phyloP scores from a whole-genome alignment of 1,284 basidiomycete species.

The Ustilago nuda region DNA sequence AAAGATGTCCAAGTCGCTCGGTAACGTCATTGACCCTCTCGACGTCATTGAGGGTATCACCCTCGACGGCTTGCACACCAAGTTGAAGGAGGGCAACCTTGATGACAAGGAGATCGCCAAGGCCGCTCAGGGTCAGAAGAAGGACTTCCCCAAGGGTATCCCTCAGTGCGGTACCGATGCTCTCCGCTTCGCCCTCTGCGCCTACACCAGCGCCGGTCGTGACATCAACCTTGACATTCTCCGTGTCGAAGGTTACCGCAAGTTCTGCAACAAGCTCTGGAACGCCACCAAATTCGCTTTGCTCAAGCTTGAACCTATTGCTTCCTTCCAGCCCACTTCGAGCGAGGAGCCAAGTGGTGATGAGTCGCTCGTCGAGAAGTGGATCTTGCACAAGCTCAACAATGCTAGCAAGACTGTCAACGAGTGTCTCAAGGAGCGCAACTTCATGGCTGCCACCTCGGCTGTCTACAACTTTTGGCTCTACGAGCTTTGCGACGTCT shows the following conservation, averaged over 20 bases:
- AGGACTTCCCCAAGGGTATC: slow-evolving; percentile 98
- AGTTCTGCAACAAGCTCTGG: slow-evolving; percentile 99
- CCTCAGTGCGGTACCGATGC: slow-evolving; percentile 99
- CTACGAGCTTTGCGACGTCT: slow-evolving; percentile 98
- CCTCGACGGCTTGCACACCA: slow-evolving; percentile 86
- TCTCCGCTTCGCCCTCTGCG: slow-evolving; percentile 91
- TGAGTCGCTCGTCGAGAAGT: slow-evolving; percentile 91
- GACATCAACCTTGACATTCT: slow-evolving; percentile 80
- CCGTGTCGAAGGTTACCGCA: slow-evolving; percentile 98
- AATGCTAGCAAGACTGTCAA: slow-evolving; percentile 82
- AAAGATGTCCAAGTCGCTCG: slow-evolving; percentile 98
- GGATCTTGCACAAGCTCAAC: slow-evolving; percentile 96
- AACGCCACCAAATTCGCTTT: slow-evolving; percentile 96
- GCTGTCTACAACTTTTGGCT: slow-evolving; percentile 95
- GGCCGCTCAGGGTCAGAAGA: slow-evolving; percentile 95
- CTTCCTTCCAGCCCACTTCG: slow-evolving; percentile 59
- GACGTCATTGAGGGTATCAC: slow-evolving; percentile 91
- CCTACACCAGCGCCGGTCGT: slow-evolving; percentile 81
- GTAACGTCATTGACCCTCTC: slow-evolving; percentile 97
- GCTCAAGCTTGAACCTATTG: slow-evolving; percentile 65
- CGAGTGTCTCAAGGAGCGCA: slow-evolving; percentile 80
- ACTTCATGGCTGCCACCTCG: slow-evolving; percentile 91
- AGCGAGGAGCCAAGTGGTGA: slow-evolving; percentile 80
- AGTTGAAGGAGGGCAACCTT: slow-evolving; percentile 90
- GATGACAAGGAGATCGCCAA: slow-evolving; percentile 93